Base-by-base conservation (phyloP, 2,329 filamentous ascomycete genomes). In the Penicillium sclerotiorum region DNA sequence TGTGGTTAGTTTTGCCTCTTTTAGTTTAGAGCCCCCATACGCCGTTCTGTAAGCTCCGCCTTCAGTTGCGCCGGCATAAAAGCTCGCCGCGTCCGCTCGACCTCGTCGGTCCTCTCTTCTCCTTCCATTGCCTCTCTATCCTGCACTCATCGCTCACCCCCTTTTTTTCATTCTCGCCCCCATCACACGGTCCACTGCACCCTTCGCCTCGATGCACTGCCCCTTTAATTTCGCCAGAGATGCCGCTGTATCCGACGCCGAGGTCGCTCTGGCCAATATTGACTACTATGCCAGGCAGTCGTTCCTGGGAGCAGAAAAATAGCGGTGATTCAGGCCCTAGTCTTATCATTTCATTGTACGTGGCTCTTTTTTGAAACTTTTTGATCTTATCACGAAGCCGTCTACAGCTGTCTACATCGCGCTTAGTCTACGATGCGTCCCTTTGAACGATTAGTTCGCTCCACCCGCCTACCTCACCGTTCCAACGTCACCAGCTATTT, bases 201-300 rank as follows among this genome's bases (percentile, higher is more conserved):
- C 49, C 44, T 36, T 25, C 42, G 40, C 41, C 45, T 41, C 23
- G 17, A 52, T 40, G 30, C 30, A 48, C 22, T 41, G 30, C 49
- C 46, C 52, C 46, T 52, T 52, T 52, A 12, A 52, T 52, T 50
- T 50, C 40, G 17, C 33, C 46, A 25, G 45, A 52, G 45, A 52
- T 55, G 35, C 22, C 38, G 44, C 23, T 51, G 28, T 21, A 46
- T 48, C 45, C 45, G 20, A 25, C 45, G 30, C 43, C 44, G 8
- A 52, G 39, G 15, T 38, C 8, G 45, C 45, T 43, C 45, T 46
- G 15, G 50, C 41, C 37, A n/a, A 30, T 42, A 15, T 52, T 45
- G 30, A 27, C 36, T 48, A 22, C 32, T 25, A 47, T 27, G 33
- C 32, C 37, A 33, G 11, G 27, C 36, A 28, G 22, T 50, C 33